Base-by-base conservation (phyloP, 1,284 basidiomycete genomes). In the Leucoagaricus sp. region DNA sequence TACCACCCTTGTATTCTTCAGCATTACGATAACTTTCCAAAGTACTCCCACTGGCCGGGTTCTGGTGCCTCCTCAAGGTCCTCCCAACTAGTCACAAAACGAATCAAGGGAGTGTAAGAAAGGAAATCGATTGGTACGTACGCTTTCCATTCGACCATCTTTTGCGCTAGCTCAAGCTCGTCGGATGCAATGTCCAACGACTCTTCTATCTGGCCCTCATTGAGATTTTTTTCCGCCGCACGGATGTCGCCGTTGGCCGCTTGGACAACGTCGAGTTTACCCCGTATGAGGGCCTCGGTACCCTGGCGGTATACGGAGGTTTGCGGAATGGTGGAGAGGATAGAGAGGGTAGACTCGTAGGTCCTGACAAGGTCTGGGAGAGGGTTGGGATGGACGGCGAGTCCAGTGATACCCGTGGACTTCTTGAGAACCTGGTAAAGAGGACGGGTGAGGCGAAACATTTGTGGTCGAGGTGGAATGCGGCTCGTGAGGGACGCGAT, bases 71-170 rank as follows among this genome's bases (percentile, higher is more conserved):
- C 89, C 67, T 91, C 89, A 62, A 96, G 75, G 23, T 92, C 82
- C 69, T 95, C 93, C 91, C 92, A 95, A 44, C 94, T 96, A 21
- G 63, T 21, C 61, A 29, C n/a, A 36, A 26, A 29, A 26, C 26
- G 26, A 6, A 6, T 19, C 9, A 13, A 13, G 28, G 26, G 26
- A 1, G 15, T 49, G 8, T 49, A 8, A 17, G 2, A 21, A 10
- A 21, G 21, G 10, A 21, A 21, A n/a, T 6, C 4, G 21, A 5
- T 4, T 25, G 49, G 13, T 50, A 91, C 94, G 77, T 73, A 99
- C 96, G 92, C 85, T 78, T 98, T 97, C 93, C 94, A 98, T 69
- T 96, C 91, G 23, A 89, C 69, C 90, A 98, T 94, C 76, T 93
- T 93, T 36, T 79, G 79, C 1, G 83, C 91, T 44, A 98, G 77